Base-by-base conservation (phyloP, 2,329 filamentous ascomycete genomes). In the Penicillium sp. region DNA sequence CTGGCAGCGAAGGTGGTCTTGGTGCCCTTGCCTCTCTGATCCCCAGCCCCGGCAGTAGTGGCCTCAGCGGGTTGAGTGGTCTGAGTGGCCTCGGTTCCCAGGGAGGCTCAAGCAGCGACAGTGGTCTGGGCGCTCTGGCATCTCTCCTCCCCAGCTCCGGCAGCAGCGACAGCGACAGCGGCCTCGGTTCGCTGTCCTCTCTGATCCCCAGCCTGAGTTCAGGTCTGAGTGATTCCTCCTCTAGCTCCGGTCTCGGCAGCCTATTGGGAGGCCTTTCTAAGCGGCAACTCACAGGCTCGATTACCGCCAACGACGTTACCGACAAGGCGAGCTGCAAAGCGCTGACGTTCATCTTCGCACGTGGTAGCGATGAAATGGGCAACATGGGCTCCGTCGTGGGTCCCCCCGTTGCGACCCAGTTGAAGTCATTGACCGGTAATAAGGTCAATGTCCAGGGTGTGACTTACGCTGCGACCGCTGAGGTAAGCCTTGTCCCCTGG, bases 361-460 rank as follows among this genome's bases (percentile, higher is more conserved):
- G 78, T 34, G 78, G 78, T 17, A 79, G 76, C 1, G 68, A 66
- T 11, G 79, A 81, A 61, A 31, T 64, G 3, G 78, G 78, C 3
- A 81, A 80, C 59, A 77, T 81, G 65, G 79, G 79, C 7, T 67
- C 66, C 0, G 68, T 79, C 7, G 68, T 78, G 34, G 79, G 78
- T 1, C 78, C 78, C 2, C 71, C 74, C 3, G 67, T 76, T 2
- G 73, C 69, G 0, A 60, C 55, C 3, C 57, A 69, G 20, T 56
- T 76, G 41, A 59, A 65, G 42, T 62, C 66, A 0, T 43, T 70
- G 48, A 68, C 69, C 2, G 59, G 62, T 14, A 65, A 68, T 54
- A 68, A 73, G 48, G 67, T 73, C 22, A 67, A 63, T 12, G 61
- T 75, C 6, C 73, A 76, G 60, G 74, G 74, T 3, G 71, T 75